These are phyloP conservation scores for Trichocladium antarcticum DNA, from an alignment of 495 filamentous ascomycete species.

Conservation along the genomic window DNA sequence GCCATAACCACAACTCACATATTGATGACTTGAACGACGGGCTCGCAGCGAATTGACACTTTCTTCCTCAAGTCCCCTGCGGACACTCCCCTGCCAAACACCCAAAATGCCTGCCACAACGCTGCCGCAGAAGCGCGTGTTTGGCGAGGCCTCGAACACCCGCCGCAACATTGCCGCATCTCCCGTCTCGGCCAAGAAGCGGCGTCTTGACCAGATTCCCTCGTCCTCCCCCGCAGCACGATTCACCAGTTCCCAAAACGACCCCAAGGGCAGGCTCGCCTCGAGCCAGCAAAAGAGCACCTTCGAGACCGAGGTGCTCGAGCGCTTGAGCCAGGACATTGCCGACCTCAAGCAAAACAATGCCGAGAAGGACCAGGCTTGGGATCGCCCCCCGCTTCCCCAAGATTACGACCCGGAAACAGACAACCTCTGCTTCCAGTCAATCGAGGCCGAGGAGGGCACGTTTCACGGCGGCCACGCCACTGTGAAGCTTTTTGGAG, in stretches of 20 bases:
- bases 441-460: conserved; percentile 92
- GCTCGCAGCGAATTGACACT: no score
- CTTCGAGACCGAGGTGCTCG: conserved; percentile 88
- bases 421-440: conserved; percentile 76
- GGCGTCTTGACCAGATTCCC: conserved; percentile 53
- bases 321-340: conserved; percentile 90
- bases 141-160: conserved; percentile 40
- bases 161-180: conserved; percentile 35
- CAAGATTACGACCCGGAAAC: conserved; percentile 54
- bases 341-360: conserved; percentile 70
- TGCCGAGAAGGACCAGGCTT: conserved; percentile 87
- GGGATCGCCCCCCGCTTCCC: conserved; percentile 67
- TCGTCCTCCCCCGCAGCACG: conserved; percentile 43
- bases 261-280: conserved; percentile 48
- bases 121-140: conserved; percentile 44
- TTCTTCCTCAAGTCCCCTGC: no score
- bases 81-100: not conserved
- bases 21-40: no score
- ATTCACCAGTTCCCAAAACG: conserved; percentile 49
- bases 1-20: no score
- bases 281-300: conserved; percentile 81
- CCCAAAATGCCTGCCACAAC: conserved; percentile 30
- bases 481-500: conserved; percentile 82
- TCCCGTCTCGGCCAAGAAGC: conserved; percentile 51
- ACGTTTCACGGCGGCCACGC: conserved; percentile 57